Evolutionary conservation across 495 filamentous ascomycete genomes (phyloP).

Genomic region (Glutinoglossum americanum): DNA sequence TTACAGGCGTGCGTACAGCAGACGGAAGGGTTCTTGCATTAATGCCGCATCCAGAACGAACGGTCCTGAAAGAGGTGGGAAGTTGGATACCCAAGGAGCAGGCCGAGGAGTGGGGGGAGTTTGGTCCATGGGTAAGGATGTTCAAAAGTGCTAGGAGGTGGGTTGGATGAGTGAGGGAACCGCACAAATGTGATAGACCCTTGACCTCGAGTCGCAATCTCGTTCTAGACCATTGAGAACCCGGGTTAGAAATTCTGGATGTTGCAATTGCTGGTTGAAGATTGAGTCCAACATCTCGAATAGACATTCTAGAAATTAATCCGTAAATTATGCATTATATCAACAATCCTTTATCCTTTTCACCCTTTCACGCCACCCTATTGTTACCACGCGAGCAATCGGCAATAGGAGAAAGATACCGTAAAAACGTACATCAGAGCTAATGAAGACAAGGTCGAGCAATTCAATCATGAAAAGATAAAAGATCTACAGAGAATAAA

Average conservation of each 20-base stretch:
- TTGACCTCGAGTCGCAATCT: no score
- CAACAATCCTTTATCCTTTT: not conserved
- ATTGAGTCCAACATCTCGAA: not conserved
- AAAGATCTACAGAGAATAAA: not conserved
- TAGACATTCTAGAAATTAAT: not conserved
- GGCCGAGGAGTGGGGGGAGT: slow-evolving; percentile 57
- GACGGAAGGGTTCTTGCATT: slow-evolving; percentile 79
- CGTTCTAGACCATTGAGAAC: no score
- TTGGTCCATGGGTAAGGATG: slow-evolving; percentile 55
- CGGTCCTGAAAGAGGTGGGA: slow-evolving; percentile 60
- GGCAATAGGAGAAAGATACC: not conserved
- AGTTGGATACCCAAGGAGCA: slow-evolving; percentile 47
- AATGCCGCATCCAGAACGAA: slow-evolving; percentile 90
- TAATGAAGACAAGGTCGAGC: not conserved
- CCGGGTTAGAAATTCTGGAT: no score
- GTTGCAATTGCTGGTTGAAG: not conserved
- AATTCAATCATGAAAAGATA: not conserved
- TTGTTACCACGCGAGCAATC: not conserved
- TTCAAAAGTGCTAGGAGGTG: slow-evolving; percentile 21
- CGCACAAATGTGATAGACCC: no score
- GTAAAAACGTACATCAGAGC: not conserved
- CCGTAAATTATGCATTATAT: not conserved
- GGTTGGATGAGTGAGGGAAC: slow-evolving; percentile 11
- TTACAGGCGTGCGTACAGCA: slow-evolving; percentile 57
- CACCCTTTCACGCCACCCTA: not conserved